These are phyloP conservation scores for Flaveria floridana DNA, from an alignment of 140 eudicot species.

Conservation along the genomic window DNA sequence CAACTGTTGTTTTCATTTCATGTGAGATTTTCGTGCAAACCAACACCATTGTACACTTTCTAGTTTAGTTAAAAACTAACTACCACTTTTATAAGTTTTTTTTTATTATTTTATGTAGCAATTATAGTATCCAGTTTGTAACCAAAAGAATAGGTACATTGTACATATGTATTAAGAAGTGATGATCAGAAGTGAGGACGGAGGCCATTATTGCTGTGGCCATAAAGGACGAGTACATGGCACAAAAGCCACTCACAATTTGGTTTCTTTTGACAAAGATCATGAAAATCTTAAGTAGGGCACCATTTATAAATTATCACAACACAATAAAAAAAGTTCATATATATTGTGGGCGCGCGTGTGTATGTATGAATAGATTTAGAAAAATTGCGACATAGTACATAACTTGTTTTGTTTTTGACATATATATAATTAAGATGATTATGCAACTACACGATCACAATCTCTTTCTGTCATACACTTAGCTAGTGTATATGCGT, in stretches of 20 bases:
- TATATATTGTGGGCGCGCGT: too few relatives aligned
- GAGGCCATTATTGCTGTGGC: constrained; percentile 43
- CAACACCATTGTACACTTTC: not conserved
- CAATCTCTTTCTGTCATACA: too few relatives aligned
- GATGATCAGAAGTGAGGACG: constrained; percentile 26
- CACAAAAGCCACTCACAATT: constrained; percentile 33
- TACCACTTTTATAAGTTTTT: too few relatives aligned
- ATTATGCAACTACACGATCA: too few relatives aligned
- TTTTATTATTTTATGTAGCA: not conserved
- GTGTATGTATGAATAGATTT: too few relatives aligned
- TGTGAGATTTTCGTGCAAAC: not conserved
- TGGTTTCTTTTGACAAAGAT: constrained; percentile 45
- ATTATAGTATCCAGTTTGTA: not conserved
- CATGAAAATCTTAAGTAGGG: constrained; percentile 40
- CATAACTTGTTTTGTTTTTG: too few relatives aligned
- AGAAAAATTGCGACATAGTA: too few relatives aligned
- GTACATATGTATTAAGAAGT: constrained; percentile 24
- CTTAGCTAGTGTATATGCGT: not conserved
- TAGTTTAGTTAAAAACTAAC: not conserved
- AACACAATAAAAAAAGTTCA: not conserved
- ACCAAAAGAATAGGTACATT: not conserved
- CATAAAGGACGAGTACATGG: constrained; percentile 36
- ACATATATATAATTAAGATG: too few relatives aligned
- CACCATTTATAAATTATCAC: constrained; percentile 16
- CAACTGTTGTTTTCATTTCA: too few relatives aligned